Base-by-base conservation (phyloP, 2,329 filamentous ascomycete species). In the Alternaria brassicae region DNA sequence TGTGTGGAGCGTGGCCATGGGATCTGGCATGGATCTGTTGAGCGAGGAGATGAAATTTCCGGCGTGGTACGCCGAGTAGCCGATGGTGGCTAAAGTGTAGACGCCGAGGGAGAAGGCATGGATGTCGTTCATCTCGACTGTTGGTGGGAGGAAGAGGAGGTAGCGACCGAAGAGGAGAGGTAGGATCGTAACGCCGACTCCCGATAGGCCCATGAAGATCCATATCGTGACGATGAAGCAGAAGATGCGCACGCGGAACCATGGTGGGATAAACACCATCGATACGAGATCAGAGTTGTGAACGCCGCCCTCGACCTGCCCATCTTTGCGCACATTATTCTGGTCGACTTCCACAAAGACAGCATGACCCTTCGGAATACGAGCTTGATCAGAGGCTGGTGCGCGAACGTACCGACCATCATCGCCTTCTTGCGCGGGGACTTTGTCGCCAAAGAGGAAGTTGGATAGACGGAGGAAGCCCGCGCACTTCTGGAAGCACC, bases 401-500 rank as follows among this genome's bases (percentile, higher is more conserved):
- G 93, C 92, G 44, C 92, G 88, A 23, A 97, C 94, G 75, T 93
- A 98, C 58, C 85, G 87, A 5, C 95, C 95, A 67, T 94, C 88
- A 3, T 82, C 83, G 7, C 92, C 91, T 78, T 97, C 92, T 76
- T 99, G 94, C 61, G 97, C 92, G 21, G 87, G 81, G 27, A 85
- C 84, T 58, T 92, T 87, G 68, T 96, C 91, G 13, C 91, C 92
- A 73, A 99, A 98, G 40, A 99, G 86, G 76, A 99, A 99, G 81
- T 93, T 91, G 1, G 92, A 96, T 34, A 99, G 82, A 21, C 94
- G 87, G 52, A 99, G 82, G 39, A 84, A 81, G 50, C 91, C 85
- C 12, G 93, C 95, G 74, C 93, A 97, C 69, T 86, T 88, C 67
- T 90, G 89, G 80, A 99, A 97, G 92, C 95, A 99, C 94, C 94